phyloP scores from a whole-genome alignment of 2,329 filamentous ascomycete genomes.

The Sporothrix brasiliensis region DNA sequence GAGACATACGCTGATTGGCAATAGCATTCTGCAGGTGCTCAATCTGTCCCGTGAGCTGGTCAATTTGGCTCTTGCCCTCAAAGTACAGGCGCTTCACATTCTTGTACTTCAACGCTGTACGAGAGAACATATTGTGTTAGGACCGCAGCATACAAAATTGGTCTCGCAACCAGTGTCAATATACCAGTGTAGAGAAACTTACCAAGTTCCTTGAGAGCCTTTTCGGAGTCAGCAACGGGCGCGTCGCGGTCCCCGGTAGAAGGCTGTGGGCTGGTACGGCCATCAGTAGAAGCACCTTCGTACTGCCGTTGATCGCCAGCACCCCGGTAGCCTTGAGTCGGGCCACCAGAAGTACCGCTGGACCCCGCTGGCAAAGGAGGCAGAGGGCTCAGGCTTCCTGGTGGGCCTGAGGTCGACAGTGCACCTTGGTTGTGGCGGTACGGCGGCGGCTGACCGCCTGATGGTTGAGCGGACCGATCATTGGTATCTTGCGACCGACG shows the following conservation, averaged over 20 bases:
- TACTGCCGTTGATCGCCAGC: constrained; percentile 46
- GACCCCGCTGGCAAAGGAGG: constrained; percentile 41
- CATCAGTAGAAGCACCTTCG: constrained; percentile 53
- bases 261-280: constrained; percentile 61
- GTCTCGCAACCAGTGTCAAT: no score
- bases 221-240: constrained; percentile 51
- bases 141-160: neutral
- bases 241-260: constrained; percentile 48
- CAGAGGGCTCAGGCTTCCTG: constrained; percentile 47
- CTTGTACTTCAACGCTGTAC: constrained; percentile 76
- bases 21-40: constrained; percentile 97
- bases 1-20: constrained; percentile 90
- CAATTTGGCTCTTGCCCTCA: constrained; percentile 90
- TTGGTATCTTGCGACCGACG: constrained; percentile 54
- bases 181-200: constrained; percentile 39
- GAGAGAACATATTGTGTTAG: constrained; percentile 27
- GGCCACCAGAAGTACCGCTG: constrained; percentile 41
- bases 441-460: constrained; percentile 50
- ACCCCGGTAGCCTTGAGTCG: constrained; percentile 42
- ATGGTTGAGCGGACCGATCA: constrained; percentile 46
- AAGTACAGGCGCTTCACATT: constrained; percentile 98
- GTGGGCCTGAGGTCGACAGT: constrained; percentile 34
- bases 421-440: constrained; percentile 56
- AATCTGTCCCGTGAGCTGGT: constrained; percentile 82
- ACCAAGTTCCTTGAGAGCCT: constrained; percentile 62